These are phyloP conservation scores for Conticribra guillardii DNA, from an alignment of 108 stramenopile genomes.

Conservation along the genomic window DNA sequence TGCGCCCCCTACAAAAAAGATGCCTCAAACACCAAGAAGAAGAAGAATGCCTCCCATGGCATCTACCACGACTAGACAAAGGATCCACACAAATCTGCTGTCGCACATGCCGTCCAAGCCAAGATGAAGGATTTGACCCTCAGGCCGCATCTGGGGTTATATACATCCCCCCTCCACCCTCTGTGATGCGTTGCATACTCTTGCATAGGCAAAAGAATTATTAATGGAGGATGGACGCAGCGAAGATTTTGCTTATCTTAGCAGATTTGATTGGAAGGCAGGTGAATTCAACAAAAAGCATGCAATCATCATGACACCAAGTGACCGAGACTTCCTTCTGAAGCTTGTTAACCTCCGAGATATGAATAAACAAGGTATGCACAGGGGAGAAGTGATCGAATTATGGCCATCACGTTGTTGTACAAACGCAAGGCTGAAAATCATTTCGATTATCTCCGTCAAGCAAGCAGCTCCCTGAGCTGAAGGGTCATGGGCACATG, in stretches of 20 bases:
- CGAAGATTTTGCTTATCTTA: too few species aligned
- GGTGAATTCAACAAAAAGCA: too few species aligned
- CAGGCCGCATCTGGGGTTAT: background rate
- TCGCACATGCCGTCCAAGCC: background rate
- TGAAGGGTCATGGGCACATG: conserved; percentile 9
- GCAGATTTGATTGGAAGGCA: too few species aligned
- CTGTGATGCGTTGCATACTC: background rate
- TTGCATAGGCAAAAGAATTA: too few species aligned
- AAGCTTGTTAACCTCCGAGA: background rate
- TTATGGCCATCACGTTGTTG: background rate
- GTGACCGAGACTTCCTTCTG: background rate
- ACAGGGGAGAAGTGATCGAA: background rate
- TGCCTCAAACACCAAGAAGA: too few species aligned
- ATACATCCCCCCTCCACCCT: background rate
- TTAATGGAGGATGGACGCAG: too few species aligned
- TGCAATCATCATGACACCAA: background rate
- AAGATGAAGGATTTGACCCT: background rate
- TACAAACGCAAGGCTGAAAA: background rate
- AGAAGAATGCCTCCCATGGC: too few species aligned
- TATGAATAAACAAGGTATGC: background rate
- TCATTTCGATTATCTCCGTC: background rate
- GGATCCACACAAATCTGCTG: background rate
- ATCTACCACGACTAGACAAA: too few species aligned
- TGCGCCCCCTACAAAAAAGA: too few species aligned
- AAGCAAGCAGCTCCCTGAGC: background rate